A percentile compares a stretch with the other conserved stretches of the same genome.
Evolutionary conservation across 2,329 filamentous ascomycete species (phyloP).

Genomic region (Chrysoporthe austroafricana): DNA sequence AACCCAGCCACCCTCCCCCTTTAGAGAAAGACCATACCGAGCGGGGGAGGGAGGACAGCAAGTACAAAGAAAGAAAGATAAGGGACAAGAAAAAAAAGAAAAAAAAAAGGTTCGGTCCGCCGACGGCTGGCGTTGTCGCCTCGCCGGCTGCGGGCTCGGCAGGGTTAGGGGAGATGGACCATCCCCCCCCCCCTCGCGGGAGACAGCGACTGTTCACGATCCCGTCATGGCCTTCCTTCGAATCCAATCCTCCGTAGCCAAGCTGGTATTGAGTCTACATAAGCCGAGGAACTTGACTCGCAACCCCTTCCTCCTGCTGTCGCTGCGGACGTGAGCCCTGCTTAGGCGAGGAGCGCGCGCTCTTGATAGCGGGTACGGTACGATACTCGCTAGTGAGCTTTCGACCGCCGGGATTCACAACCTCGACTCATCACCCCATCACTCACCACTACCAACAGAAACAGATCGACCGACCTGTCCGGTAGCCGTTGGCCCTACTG

Average conservation of each 20-base stretch:
- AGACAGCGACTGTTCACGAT: background rate
- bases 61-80: background rate
- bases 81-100: background rate
- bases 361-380: background rate
- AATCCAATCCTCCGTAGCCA: background rate
- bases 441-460: background rate
- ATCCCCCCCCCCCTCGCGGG: no score
- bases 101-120: conserved; percentile 12
- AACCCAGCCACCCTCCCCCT: no score
- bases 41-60: background rate
- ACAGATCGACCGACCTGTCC: background rate
- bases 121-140: background rate
- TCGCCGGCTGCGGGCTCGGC: background rate
- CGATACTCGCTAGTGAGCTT: background rate
- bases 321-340: background rate
- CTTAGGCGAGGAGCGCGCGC: background rate
- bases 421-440: background rate
- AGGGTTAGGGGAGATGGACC: conserved; percentile 4
- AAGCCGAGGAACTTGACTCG: background rate
- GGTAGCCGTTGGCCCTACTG: background rate
- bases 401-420: background rate
- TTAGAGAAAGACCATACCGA: no score
- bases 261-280: background rate
- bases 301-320: background rate
- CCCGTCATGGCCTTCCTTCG: background rate